Evolutionary conservation across 176 grass and related monocot genomes (phyloP), one percentile per base, ranked within the genome.

Genomic region (Phyllostachys edulis): DNA sequence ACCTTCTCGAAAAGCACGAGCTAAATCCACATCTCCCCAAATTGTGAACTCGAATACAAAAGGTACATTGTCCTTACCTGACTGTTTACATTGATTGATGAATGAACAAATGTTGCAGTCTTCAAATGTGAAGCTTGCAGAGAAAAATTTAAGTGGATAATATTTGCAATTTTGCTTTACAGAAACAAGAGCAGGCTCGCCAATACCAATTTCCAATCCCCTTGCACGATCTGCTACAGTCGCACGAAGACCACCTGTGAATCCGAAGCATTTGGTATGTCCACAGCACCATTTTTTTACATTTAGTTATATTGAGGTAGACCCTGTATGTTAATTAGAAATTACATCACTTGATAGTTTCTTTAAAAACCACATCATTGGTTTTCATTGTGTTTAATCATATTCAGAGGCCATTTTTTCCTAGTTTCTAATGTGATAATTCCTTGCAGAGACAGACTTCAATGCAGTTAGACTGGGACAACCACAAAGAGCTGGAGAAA

Each of bases 121-220:
- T 80, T 85, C 36, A 5, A 17, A 46, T 79, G 77, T 26, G 14
- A 68, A 84, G 32, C 61, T 79, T 91, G 23, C 39, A 51, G 18
- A 47, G 41, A 49, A 63, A 5, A 57, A 52, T 7, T 68, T 67
- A 64, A 65, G n/a, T 24, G 4, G 21, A 39, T 68, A 27, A 9
- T 63, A 63, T 45, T 16, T 27, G 42, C 73, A 20, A 36, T 84
- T 88, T 77, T 62, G 36, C 68, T 73, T 40, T 36, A 21, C 94
- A 97, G 94, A 93, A 86, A 92, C 83, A 63, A 92, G 93, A 85
- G 77, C 83, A 71, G 68, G 72, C 17, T 94, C 90, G 0, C 89
- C 89, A 32, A 82, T 92, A 85, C 89, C 89, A 79, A 90, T 63
- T 83, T 90, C 85, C 52, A 90, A 86, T 66, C 85, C 88, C 37